phyloP scores from a whole-genome alignment of 352 stramenopile genomes.

The Phytopythium ostracodes region DNA sequence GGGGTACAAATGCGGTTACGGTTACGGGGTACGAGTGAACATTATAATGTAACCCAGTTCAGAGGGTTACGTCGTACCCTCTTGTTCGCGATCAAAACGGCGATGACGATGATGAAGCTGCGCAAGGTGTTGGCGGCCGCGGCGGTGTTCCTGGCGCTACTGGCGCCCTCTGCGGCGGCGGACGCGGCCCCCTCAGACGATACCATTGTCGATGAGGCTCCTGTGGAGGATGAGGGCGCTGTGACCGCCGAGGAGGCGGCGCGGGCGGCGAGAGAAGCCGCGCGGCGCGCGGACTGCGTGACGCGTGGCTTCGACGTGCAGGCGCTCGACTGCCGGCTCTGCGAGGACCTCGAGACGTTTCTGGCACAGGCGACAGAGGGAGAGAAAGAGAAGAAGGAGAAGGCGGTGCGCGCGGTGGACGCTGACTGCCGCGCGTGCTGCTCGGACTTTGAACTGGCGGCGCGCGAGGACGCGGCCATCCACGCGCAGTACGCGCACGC shows the following conservation, averaged over 20 bases:
- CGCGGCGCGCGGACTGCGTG: constrained; percentile 18
- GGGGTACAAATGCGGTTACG: no score
- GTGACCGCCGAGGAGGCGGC: constrained; percentile 9
- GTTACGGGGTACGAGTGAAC: no score
- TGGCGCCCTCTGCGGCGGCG: background rate
- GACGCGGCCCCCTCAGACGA: background rate
- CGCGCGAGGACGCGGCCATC: constrained; percentile 19
- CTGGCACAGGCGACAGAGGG: constrained; percentile 21
- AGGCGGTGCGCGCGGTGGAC: constrained; percentile 4
- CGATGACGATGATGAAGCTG: background rate
- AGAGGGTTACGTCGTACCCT: background rate
- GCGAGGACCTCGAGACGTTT: constrained; percentile 36
- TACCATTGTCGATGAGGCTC: background rate
- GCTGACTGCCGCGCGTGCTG: constrained; percentile 46
- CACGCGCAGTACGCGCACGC: constrained; percentile 32
- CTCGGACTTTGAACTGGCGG: constrained; percentile 33
- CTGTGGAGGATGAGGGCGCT: background rate
- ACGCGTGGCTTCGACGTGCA: constrained; percentile 51
- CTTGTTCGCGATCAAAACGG: background rate
- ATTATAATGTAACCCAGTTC: background rate
- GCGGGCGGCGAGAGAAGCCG: background rate
- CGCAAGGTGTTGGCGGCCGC: background rate
- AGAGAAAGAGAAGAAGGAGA: background rate
- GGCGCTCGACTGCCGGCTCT: constrained; percentile 58
- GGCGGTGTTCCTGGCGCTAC: constrained; percentile 1